Percentiles rank a stretch among this genome's conserved stretches.
Conservation (phyloP, 805 yeast genomes). For the Jamesozyma gamospora region DNA sequence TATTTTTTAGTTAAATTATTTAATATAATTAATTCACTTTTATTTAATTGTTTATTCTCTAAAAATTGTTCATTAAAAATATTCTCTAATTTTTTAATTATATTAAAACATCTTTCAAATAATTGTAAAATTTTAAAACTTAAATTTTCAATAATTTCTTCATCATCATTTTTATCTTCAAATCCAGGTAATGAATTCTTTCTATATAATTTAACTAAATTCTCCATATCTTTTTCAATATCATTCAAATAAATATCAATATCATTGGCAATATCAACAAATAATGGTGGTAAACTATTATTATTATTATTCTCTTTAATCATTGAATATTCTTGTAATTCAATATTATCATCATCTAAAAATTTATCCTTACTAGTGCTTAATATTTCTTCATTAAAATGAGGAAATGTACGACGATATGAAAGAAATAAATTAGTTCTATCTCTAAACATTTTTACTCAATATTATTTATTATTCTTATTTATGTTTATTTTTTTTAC, state of each 20-base stretch:
- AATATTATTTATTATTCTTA: neutral
- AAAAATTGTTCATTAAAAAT: conserved; percentile 31
- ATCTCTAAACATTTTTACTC: conserved; percentile 64
- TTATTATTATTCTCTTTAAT: conserved; percentile 34
- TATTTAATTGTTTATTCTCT: conserved; percentile 28
- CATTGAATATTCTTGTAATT: conserved; percentile 22
- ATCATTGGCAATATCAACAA: conserved; percentile 62
- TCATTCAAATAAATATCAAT: conserved; percentile 52
- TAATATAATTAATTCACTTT: conserved; percentile 51
- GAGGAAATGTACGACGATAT: conserved; percentile 82
- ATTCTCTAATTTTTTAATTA: conserved; percentile 56
- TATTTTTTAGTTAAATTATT: conserved; percentile 75
- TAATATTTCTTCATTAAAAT: conserved; percentile 35
- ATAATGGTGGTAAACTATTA: conserved; percentile 63
- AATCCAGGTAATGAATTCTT: conserved; percentile 81
- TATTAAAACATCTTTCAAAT: conserved; percentile 69
- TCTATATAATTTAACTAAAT: conserved; percentile 61
- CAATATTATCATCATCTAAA: conserved; percentile 27
- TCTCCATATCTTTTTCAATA: conserved; percentile 46
- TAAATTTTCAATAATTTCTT: conserved; percentile 65
- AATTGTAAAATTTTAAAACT: conserved; percentile 64
- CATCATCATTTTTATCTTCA: conserved; percentile 68
- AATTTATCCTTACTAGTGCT: conserved; percentile 8
- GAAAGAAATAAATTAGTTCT: conserved; percentile 87
- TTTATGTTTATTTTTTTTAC: neutral